phyloP scores from a whole-genome alignment of 495 filamentous ascomycete species.

The Achaetomiella virescens region DNA sequence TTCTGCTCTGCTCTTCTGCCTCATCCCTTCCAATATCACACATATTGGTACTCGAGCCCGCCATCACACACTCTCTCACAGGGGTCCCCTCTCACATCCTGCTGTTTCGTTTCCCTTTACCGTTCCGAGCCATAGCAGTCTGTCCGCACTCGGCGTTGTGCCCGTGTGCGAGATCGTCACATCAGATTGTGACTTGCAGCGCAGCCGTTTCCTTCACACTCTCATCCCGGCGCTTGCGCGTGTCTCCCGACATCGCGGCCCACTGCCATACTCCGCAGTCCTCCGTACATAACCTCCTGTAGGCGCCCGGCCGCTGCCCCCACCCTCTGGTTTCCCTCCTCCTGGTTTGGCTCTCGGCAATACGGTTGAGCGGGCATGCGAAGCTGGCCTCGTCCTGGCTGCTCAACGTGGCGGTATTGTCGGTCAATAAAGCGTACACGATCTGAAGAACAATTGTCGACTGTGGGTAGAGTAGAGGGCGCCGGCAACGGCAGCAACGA shows the following conservation, averaged over 20 bases:
- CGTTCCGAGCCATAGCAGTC: background rate
- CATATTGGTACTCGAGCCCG: constrained; percentile 12
- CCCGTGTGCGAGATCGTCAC: constrained; percentile 4
- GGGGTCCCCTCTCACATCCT: constrained; percentile 7
- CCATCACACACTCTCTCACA: constrained; percentile 1
- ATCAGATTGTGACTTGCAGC: constrained; percentile 18
- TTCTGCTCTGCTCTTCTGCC: background rate
- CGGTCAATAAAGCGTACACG: background rate
- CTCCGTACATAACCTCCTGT: constrained; percentile 40
- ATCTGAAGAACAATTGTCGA: background rate
- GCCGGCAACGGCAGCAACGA: constrained; percentile 36
- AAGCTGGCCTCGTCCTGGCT: constrained; percentile 16
- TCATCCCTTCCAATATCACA: constrained; percentile 13
- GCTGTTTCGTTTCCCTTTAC: constrained; percentile 1
- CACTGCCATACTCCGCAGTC: constrained; percentile 17
- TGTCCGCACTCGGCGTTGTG: background rate
- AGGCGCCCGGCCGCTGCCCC: constrained; percentile 33
- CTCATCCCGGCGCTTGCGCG: constrained; percentile 22
- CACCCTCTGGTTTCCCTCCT: constrained; percentile 30
- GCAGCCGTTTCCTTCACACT: constrained; percentile 17
- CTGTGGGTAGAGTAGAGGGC: constrained; percentile 13
- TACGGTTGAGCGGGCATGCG: constrained; percentile 14
- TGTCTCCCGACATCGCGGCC: background rate
- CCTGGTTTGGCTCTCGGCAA: constrained; percentile 27
- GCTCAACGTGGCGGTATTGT: background rate